phyloP scores from a whole-genome alignment of 371 early-diverging fungal species.

The Mortierella sp. region DNA sequence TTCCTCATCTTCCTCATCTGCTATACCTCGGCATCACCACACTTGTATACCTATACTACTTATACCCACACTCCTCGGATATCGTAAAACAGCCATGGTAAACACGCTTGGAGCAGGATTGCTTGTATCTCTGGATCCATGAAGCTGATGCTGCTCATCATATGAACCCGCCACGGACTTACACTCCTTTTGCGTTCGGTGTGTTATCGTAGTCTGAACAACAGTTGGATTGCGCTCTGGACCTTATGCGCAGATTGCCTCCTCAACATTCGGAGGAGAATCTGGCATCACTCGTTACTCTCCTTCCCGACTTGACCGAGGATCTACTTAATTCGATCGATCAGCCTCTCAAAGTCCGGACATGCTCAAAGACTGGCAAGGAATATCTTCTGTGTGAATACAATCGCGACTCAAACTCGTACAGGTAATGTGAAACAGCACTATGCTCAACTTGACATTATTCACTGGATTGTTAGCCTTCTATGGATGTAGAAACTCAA shows the following conservation, averaged over 20 bases:
- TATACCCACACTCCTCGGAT: not conserved
- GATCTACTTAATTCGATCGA: slow-evolving; percentile 92
- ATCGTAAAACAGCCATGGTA: slow-evolving; percentile 3
- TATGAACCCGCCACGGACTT: too few species aligned
- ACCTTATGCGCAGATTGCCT: slow-evolving; percentile 96
- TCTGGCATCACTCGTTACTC: slow-evolving; percentile 82
- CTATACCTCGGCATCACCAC: too few species aligned
- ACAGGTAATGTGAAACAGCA: slow-evolving; percentile 69
- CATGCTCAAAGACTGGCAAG: slow-evolving; percentile 77
- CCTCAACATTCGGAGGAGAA: slow-evolving; percentile 94
- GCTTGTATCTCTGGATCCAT: too few species aligned
- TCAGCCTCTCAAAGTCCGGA: slow-evolving; percentile 90
- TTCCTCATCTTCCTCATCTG: too few species aligned
- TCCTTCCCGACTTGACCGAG: slow-evolving; percentile 90
- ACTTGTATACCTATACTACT: not conserved
- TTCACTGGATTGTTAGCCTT: not conserved
- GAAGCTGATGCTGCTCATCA: too few species aligned
- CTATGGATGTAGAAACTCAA: not conserved
- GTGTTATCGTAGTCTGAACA: not conserved
- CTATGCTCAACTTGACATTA: too few species aligned
- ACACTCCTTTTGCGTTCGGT: not conserved
- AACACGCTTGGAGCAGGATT: too few species aligned
- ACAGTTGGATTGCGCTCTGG: slow-evolving; percentile 88
- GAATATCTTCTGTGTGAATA: slow-evolving; percentile 95
- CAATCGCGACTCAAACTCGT: slow-evolving; percentile 96